Evolutionary conservation across 345 rosid genomes (phyloP), one percentile per base, ranked within the genome.

Genomic region (Adansonia digitata): DNA sequence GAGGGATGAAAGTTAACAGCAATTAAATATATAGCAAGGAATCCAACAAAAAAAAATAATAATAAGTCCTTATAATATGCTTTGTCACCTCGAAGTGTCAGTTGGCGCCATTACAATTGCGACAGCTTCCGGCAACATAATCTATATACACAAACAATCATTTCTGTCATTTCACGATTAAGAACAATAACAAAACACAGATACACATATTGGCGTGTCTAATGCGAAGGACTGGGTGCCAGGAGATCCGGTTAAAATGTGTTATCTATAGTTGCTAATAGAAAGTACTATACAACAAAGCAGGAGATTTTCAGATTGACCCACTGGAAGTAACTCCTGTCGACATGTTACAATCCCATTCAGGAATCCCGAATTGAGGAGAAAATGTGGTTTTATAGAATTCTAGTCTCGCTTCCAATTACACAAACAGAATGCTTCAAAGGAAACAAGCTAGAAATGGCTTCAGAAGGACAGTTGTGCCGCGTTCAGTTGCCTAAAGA

Each of bases 21-120:
- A 40, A 69, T 26, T 9, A 31, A 17, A n/a, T 46, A 60, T 7
- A 67, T 34, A 55, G 51, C 22, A 52, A 34, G 39, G 56, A 31
- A 46, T 48, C 18, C n/a, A n/a, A n/a, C n/a, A n/a, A n/a, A n/a
- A n/a, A n/a, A n/a, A 46, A 61, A 29, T 48, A 51, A 10, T 27
- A 7, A 10, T 69, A 42, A 49, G 22, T 52, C 5, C 27, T 27
- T 5, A 49, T 10, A 43, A 51, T 52, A 42, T 48, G 57, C 49
- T 40, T 66, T n/a, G 81, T 72, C 67, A 91, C 97, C 91, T 93
- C 34, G 91, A 76, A 51, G 86, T 48, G 82, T 91, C 99, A 80
- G 76, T 86, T 62, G 98, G 98, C 7, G 99, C 97, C 99, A 93
- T 93, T 59, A 91, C 99, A 24, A 93, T 90, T 7, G 99, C 99